Conservation (phyloP, 257 asterid genomes). For the Nicotiana otophora region DNA sequence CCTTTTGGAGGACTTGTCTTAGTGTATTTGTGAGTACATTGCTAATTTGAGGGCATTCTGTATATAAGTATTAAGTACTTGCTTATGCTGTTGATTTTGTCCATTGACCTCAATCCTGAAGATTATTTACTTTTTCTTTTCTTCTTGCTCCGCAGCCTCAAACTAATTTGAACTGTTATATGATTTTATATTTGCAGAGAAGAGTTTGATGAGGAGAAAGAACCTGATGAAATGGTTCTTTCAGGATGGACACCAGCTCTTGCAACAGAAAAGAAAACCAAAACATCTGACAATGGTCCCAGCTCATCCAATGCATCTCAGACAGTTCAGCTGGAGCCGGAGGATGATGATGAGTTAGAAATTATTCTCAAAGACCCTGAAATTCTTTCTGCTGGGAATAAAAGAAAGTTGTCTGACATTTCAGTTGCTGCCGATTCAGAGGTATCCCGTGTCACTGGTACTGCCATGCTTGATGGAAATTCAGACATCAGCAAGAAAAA, state of each 20-base stretch:
- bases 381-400: conserved; percentile 36
- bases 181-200: conserved; percentile 46
- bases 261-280: conserved; percentile 40
- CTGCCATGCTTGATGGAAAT: conserved; percentile 38
- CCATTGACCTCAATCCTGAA: neutral
- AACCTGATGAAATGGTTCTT: conserved; percentile 87
- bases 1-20: conserved; percentile 1
- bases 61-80: neutral
- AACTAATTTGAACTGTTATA: neutral
- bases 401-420: conserved; percentile 50
- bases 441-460: conserved; percentile 2
- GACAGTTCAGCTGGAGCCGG: conserved; percentile 25
- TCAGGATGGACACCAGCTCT: conserved; percentile 73
- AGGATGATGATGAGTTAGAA: conserved; percentile 56
- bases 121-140: neutral
- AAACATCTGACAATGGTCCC: conserved; percentile 48
- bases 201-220: conserved; percentile 88
- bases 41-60: neutral
- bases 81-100: neutral
- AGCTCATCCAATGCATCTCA: conserved; percentile 56
- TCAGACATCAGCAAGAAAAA: conserved; percentile 39
- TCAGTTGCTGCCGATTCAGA: conserved; percentile 21
- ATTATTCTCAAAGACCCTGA: conserved; percentile 30
- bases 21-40: neutral
- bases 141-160: neutral